Evolutionary conservation across 345 rosid genomes (phyloP).

Genomic region (Eucalyptus erythrocorys): DNA sequence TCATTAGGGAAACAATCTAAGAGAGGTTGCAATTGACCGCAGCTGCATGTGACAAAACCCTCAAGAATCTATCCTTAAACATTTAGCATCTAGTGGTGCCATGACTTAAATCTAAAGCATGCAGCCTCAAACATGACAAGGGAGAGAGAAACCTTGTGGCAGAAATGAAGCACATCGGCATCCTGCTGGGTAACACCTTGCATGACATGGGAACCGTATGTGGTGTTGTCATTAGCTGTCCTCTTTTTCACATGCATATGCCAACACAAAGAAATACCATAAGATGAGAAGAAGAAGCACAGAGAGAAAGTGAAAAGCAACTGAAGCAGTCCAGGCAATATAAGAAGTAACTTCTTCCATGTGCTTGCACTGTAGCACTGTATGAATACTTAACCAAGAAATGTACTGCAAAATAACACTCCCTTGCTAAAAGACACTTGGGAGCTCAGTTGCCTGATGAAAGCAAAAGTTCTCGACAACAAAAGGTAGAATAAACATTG

Average conservation of each 20-base stretch:
- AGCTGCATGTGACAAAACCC: too few relatives aligned
- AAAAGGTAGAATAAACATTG: not conserved
- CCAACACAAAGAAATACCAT: not conserved
- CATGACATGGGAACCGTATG: conserved; percentile 82
- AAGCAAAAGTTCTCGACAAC: not conserved
- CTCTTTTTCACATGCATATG: conserved; percentile 65
- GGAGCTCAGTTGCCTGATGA: not conserved
- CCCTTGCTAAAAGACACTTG: not conserved
- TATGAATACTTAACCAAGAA: not conserved
- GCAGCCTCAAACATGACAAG: too few relatives aligned
- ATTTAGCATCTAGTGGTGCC: too few relatives aligned
- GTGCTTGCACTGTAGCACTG: not conserved
- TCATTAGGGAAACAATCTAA: too few relatives aligned
- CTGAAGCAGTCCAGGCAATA: not conserved
- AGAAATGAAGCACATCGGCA: too few relatives aligned
- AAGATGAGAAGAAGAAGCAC: not conserved
- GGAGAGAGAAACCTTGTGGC: too few relatives aligned
- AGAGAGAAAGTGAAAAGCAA: not conserved
- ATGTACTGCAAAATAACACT: not conserved
- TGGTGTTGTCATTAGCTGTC: conserved; percentile 33
- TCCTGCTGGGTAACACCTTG: too few relatives aligned
- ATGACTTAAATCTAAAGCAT: too few relatives aligned
- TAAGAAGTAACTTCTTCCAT: not conserved
- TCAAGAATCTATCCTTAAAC: too few relatives aligned
- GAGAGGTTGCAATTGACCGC: too few relatives aligned